Evolutionary conservation across 768 basidiomycete species (phyloP).

Genomic region (Leucosporidium scottii): DNA sequence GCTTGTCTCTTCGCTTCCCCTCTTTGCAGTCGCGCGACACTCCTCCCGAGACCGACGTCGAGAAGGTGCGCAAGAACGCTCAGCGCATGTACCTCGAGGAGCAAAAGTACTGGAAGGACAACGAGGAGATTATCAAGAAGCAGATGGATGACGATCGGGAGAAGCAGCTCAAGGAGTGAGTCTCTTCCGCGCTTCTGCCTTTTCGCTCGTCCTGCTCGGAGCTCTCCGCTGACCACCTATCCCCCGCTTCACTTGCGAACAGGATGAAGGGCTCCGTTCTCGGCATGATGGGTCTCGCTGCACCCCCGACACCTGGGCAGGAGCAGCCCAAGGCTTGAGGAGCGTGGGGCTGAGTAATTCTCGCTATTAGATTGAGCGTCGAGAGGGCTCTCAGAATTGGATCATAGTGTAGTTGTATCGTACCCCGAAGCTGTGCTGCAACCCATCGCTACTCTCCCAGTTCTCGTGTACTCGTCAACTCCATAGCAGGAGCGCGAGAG

Average conservation of each 20-base stretch:
- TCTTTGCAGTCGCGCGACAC: slow-evolving; percentile 8
- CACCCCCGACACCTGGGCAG: slow-evolving; percentile 4
- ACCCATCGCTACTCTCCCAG: background rate
- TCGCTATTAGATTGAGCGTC: too few species aligned
- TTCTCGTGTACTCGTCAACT: background rate
- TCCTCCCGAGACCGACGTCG: slow-evolving; percentile 35
- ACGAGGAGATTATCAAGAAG: slow-evolving; percentile 52
- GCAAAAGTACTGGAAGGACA: slow-evolving; percentile 50
- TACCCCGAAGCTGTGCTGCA: background rate
- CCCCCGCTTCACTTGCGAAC: background rate
- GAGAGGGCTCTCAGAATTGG: too few species aligned
- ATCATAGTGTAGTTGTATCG: background rate
- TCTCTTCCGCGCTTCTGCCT: background rate
- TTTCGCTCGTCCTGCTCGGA: background rate
- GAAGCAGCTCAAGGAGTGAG: slow-evolving; percentile 42
- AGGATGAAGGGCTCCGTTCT: slow-evolving; percentile 31
- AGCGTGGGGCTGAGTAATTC: too few species aligned
- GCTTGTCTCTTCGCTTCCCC: background rate
- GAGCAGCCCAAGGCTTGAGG: background rate
- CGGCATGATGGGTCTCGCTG: slow-evolving; percentile 25
- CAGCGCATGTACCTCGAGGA: slow-evolving; percentile 53
- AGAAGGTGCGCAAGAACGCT: slow-evolving; percentile 43
- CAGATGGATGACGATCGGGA: slow-evolving; percentile 53
- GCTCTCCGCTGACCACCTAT: too few species aligned
- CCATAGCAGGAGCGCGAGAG: background rate